Conservation (phyloP, 164 flowering plant genomes). For the Tetracentron sinense region DNA sequence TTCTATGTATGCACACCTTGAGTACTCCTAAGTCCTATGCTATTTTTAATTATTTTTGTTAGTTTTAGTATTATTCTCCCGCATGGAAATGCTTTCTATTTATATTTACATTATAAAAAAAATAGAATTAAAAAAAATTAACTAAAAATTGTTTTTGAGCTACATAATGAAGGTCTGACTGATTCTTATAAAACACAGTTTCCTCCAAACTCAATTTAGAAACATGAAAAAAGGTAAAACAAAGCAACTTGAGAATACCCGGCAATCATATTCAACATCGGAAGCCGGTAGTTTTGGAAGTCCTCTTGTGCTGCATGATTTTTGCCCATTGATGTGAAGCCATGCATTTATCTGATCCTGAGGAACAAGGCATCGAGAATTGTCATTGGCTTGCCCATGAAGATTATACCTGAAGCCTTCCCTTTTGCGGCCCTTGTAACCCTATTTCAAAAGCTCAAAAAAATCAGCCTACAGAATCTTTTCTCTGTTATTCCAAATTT, state of each 20-base stretch:
- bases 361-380: constrained; percentile 51
- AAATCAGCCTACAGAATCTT: neutral
- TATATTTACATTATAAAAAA: neutral
- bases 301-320: constrained; percentile 29
- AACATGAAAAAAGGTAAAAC: neutral
- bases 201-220: neutral
- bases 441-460: constrained; percentile 28
- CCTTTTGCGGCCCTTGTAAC: constrained; percentile 55
- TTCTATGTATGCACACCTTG: no score
- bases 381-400: constrained; percentile 21
- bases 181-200: neutral
- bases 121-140: no score
- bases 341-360: constrained; percentile 76
- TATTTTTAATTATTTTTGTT: no score
- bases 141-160: neutral
- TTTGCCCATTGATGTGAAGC: constrained; percentile 62
- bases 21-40: neutral
- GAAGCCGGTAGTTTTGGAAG: constrained; percentile 30
- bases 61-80: neutral
- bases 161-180: no score
- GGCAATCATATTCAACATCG: constrained; percentile 53
- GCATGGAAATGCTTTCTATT: neutral
- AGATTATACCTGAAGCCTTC: constrained; percentile 38
- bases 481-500: neutral
- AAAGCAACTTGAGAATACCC: constrained; percentile 35